Base-by-base conservation (phyloP, 2,329 filamentous ascomycete species). In the Calonectria honghensis region DNA sequence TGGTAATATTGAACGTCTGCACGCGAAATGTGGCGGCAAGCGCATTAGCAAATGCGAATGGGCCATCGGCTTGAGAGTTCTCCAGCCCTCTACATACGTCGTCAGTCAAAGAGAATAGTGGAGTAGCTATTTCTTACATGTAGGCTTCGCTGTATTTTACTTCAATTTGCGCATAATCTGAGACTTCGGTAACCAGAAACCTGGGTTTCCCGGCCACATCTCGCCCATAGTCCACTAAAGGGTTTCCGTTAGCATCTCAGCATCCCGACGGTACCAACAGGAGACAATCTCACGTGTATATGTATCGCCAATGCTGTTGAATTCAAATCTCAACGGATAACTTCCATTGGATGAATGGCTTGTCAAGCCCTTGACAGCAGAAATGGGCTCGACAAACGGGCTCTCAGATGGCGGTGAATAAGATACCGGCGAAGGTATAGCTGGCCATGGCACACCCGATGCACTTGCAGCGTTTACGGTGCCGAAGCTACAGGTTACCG, bases 1-100 rank as follows among this genome's bases (percentile, higher is more conserved):
- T 7, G 11, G 69, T 66, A 13, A 71, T n/a, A 37, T 66, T 71
- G 32, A 65, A 71, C 11, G 69, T 71, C 20, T 66, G 59, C 6
- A 65, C 57, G 6, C 69, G 69, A 29, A 71, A 71, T 3, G 41
- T 71, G 39, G 39, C 57, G 6, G 39, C 37, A 73, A 74, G 64
- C 4, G 2, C 39, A 32, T 70, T 50, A 16, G 39, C 29, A 39
- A 70, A 59, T 7, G 67, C 31, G 48, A 70, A 63, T 2, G 67
- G 67, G 7, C 67, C 67, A 50, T 70, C 67, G 9, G 27, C 37
- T 10, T 63, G 52, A 11, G 67, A 16, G 20, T 48, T 61, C 14
- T 61, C 41, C 29, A 70, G 20, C 6, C 54, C 67, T 18, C 39
- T 51, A 27, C 35, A 39, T 4, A 18, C 1, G n/a, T 2, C 16